A percentile compares a stretch with the other conserved stretches of the same genome.
phyloP scores from a whole-genome alignment of 148 eudicot genomes.

The Cornus florida region DNA sequence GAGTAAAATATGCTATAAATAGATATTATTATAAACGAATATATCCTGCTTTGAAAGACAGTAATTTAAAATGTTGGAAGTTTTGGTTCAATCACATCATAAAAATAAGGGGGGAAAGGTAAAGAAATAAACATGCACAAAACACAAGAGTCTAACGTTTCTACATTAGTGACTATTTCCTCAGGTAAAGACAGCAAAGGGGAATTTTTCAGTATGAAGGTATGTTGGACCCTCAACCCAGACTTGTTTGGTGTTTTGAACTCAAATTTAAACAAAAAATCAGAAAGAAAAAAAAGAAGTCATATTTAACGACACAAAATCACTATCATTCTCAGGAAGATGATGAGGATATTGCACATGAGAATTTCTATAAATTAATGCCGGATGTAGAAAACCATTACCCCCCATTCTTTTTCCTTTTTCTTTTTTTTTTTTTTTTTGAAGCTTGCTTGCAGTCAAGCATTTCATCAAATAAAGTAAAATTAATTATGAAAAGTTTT shows the following conservation, averaged over 20 bases:
- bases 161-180: background rate
- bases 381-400: no score
- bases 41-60: background rate
- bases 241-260: background rate
- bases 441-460: no score
- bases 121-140: background rate
- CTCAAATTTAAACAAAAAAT: background rate
- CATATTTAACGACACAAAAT: no score
- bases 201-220: background rate
- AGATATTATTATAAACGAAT: background rate
- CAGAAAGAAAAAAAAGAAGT: background rate
- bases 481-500: no score
- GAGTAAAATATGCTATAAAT: background rate
- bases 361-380: background rate
- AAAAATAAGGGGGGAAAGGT: background rate
- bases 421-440: no score
- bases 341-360: background rate
- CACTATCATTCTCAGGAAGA: background rate
- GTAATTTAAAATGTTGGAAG: background rate
- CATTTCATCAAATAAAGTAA: no score
- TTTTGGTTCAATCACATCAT: background rate
- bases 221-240: background rate
- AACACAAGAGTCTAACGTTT: background rate
- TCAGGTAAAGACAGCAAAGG: background rate
- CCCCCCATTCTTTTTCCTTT: no score